Conservation (phyloP, 2,329 filamentous ascomycete species). For the Cladosporium sp. region DNA sequence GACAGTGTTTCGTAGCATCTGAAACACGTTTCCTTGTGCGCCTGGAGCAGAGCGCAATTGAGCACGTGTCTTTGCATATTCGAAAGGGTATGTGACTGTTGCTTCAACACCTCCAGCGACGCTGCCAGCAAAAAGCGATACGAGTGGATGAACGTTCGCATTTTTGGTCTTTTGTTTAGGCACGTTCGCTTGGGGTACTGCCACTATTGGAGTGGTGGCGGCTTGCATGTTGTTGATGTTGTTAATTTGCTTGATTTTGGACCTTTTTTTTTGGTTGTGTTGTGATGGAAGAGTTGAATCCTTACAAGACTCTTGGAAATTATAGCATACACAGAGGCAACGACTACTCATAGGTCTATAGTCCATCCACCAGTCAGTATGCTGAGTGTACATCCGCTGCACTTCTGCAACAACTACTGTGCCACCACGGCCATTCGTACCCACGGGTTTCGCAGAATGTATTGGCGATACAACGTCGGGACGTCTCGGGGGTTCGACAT, state of each 20-base stretch:
- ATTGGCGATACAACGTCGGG: background rate
- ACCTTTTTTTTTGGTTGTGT: background rate
- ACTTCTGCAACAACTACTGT: background rate
- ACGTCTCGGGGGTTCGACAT: background rate
- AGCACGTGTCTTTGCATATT: constrained; percentile 38
- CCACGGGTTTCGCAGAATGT: background rate
- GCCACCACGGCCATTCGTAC: background rate
- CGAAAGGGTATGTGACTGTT: constrained; percentile 45
- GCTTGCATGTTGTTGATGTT: constrained; percentile 7
- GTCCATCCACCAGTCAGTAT: background rate
- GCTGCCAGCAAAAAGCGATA: constrained; percentile 54
- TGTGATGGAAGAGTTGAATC: background rate
- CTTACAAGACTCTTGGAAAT: background rate
- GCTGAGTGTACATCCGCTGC: background rate
- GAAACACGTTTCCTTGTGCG: constrained; percentile 29
- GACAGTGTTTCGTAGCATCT: constrained; percentile 27
- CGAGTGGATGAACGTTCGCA: constrained; percentile 26
- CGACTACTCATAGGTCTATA: background rate
- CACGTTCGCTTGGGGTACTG: background rate
- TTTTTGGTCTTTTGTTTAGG: constrained; percentile 3
- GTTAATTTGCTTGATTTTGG: background rate
- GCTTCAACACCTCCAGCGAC: constrained; percentile 57
- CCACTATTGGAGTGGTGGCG: background rate
- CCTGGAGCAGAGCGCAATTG: constrained; percentile 28
- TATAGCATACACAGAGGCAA: background rate